Base-by-base conservation (phyloP, 75 land plant species). In the Pinus taeda region DNA sequence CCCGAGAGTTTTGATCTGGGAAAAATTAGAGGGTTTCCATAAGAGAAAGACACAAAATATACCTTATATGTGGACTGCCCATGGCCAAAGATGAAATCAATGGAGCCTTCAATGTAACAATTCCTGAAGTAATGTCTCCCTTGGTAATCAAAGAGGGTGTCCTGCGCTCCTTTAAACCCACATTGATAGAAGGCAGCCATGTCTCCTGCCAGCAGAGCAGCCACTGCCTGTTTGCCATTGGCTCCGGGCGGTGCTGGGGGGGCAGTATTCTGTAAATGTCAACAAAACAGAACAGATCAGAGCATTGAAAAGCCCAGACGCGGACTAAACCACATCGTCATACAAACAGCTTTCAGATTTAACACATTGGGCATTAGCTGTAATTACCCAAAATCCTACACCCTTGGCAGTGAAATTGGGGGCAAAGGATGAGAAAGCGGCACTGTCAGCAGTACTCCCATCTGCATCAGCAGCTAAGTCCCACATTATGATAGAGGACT, bases 71-170 rank as follows among this genome's bases (percentile, higher is more conserved):
- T 74, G 60, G 96, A 90, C 75, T 88, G 87, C 21, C 84, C 98
- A 33, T 88, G 87, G 56, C 98, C 98, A 76, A 87, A 95, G 74
- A 95, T 93, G 83, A 93, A 89, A 73, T 95, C 98, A 53, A 95
- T 84, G 64, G 91, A 87, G 76, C 98, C 98, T 71, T 91, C 88
- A 55, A 95, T 87, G 85, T 93, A 93, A 80, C 98, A 93, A 4
- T 86, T 77, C 66, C 89, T 87, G 79, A 89, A 95, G 89, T 83
- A 95, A 71, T 95, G 95, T 30, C 92, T 80, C 11, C 95, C 98
- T 58, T 81, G 83, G 74, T 89, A 82, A 70, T 95, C 98, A 42
- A 90, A 95, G 70, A 95, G 87, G 8, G 93, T 93, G 77, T 95
- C 92, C 81, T 95, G 92, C 3, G 79, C 82, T 69, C 98, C 94